A percentile compares a stretch with the other conserved stretches of the same genome.
Evolutionary conservation across 1,284 basidiomycete species (phyloP).

Genomic region (Coniferiporia weirii): DNA sequence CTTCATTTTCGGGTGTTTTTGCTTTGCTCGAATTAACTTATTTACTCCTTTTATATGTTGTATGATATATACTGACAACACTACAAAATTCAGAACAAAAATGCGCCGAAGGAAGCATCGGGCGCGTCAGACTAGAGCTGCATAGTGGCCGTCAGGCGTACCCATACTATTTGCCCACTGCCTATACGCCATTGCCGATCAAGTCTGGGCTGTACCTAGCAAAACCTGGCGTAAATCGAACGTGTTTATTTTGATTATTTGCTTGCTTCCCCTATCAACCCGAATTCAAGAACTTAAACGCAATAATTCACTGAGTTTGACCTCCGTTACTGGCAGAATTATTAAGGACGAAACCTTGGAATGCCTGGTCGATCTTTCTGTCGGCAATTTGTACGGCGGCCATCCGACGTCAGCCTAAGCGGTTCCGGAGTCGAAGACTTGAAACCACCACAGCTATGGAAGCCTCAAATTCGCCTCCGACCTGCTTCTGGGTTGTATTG

Average conservation of each 20-base stretch:
- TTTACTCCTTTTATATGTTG: background rate
- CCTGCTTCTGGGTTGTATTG: background rate
- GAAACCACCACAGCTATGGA: too few species aligned
- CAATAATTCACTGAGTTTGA: too few species aligned
- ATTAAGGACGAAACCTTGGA: too few species aligned
- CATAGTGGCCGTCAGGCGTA: too few species aligned
- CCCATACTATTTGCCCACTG: background rate
- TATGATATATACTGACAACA: background rate
- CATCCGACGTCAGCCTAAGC: too few species aligned
- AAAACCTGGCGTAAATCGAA: background rate
- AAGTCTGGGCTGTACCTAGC: background rate
- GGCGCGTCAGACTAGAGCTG: background rate
- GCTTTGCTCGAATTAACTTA: background rate
- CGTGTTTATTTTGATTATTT: background rate
- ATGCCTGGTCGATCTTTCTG: too few species aligned
- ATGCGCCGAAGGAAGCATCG: constrained; percentile 7
- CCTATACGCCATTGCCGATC: background rate
- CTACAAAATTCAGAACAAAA: background rate
- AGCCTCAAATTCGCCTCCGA: too few species aligned
- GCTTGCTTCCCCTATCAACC: background rate
- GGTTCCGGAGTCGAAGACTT: too few species aligned
- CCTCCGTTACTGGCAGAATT: too few species aligned
- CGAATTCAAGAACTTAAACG: too few species aligned
- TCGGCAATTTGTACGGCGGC: too few species aligned
- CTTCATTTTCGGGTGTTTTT: too few species aligned